Evolutionary conservation across 495 filamentous ascomycete species (phyloP), one percentile per base, ranked within the genome.

Genomic region (Pseudomonodictys pantanalensis): DNA sequence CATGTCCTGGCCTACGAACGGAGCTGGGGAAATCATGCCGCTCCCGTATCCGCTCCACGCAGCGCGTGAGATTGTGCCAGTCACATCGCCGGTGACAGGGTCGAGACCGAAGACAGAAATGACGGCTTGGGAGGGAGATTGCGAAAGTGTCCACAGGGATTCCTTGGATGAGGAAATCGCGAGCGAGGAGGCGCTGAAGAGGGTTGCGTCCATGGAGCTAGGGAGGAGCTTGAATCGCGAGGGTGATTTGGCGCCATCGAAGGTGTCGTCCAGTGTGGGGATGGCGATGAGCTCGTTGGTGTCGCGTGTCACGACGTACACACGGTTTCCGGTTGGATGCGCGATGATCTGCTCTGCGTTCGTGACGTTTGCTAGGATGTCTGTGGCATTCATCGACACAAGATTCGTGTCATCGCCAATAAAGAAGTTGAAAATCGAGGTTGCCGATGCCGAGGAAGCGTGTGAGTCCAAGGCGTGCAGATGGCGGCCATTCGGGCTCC

Each of bases 101-200:
- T 55, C 52, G 20, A 55, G 26, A 39, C 52, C 29, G 52, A 55
- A 55, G 22, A 45, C 52, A 5, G 35, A 24, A 22, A 55, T 29
- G 39, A 55, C 39, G 7, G 52, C n/a, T 26, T 44, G 18, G 5
- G 15, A 5, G 12, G 28, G 10, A 2, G 49, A 39, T 4, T 29
- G 52, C 26, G 52, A 55, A 8, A 55, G 39, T 2, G 52, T 45
- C 52, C 52, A 55, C 12, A 55, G 52, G 10, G 33, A 44, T 8
- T 35, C 10, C 6, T 55, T 55, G 3, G 52, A 55, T 10, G 52
- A 15, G 18, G 29, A 39, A n/a, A 55, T 45, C 12, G 52, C 35
- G 23, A 55, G 20, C 6, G 15, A 20, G 3, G 23, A 22, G 1
- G 52, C 45, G 2, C 24, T 45, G 24, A 30, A 55, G 7, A 17